These are phyloP conservation scores for Penicillium coffeae DNA, from an alignment of 495 filamentous ascomycete species.

Conservation along the genomic window DNA sequence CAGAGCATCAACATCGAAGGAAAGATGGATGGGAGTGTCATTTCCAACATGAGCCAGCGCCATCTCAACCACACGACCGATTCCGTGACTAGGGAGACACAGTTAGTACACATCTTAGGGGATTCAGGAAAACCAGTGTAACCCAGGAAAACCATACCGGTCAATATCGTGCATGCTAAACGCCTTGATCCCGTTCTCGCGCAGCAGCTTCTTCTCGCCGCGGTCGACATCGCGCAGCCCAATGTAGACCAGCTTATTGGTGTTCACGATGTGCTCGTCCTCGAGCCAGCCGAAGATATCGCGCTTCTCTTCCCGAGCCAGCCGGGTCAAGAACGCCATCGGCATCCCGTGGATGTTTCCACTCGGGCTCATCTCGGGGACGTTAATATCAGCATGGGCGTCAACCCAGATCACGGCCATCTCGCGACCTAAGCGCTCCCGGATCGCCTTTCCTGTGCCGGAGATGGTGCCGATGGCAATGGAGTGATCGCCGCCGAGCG, in stretches of 20 bases:
- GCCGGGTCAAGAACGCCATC: constrained; percentile 82
- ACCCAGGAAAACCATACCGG: constrained; percentile 41
- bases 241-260: constrained; percentile 94
- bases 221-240: constrained; percentile 88
- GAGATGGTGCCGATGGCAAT: constrained; percentile 93
- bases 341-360: constrained; percentile 99
- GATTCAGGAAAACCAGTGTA: not conserved
- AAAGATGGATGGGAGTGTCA: constrained; percentile 93
- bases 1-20: constrained; percentile 94
- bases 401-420: constrained; percentile 98
- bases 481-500: constrained; percentile 91
- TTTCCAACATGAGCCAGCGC: constrained; percentile 88
- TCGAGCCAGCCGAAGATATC: constrained; percentile 87
- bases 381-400: constrained; percentile 96
- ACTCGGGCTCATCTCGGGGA: constrained; percentile 80
- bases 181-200: constrained; percentile 85
- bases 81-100: constrained; percentile 61
- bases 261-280: constrained; percentile 58
- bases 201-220: constrained; percentile 85
- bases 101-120: not conserved
- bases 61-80: constrained; percentile 97
- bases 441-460: constrained; percentile 77
- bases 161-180: constrained; percentile 99
- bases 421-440: constrained; percentile 75
- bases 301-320: constrained; percentile 65